Conservation (phyloP, 495 filamentous ascomycete genomes). For the Aspergillus taichungensis region DNA sequence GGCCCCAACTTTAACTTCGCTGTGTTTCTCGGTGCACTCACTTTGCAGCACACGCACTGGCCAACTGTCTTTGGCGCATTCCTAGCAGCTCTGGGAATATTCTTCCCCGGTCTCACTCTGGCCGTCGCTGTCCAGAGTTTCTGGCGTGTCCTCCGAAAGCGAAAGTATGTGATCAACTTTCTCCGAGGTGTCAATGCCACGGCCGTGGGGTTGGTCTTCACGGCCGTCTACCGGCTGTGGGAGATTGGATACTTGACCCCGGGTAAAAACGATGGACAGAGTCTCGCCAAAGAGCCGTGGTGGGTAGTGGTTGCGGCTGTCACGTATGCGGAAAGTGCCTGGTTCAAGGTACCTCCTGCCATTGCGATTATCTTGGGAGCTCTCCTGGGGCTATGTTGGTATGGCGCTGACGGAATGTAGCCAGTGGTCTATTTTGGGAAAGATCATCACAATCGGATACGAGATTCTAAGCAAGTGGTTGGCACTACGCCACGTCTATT, state of each 20-base stretch:
- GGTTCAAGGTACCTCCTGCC: constrained; percentile 52
- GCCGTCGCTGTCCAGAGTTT: constrained; percentile 60
- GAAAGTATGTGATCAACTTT: constrained; percentile 44
- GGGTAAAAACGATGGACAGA: constrained; percentile 35
- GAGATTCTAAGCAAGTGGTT: no score
- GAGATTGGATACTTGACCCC: constrained; percentile 63
- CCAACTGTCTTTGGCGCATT: constrained; percentile 49
- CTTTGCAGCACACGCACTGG: constrained; percentile 28
- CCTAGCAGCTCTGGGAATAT: constrained; percentile 63
- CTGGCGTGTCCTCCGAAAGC: constrained; percentile 52
- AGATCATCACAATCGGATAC: no score
- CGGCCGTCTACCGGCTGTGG: constrained; percentile 79
- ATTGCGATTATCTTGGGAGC: constrained; percentile 59
- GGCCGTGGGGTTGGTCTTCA: constrained; percentile 73
- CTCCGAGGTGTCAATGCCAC: constrained; percentile 66
- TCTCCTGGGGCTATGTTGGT: constrained; percentile 55
- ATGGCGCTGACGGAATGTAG: constrained; percentile 40
- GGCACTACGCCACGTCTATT: no score
- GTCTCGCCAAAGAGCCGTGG: constrained; percentile 61
- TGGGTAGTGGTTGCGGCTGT: constrained; percentile 60
- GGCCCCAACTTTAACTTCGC: constrained; percentile 88
- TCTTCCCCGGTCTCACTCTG: constrained; percentile 58
- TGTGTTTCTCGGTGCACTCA: constrained; percentile 63
- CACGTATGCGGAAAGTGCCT: constrained; percentile 53
- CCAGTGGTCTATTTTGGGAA: no score